Conservation (phyloP, 768 basidiomycete species). For the Gymnopilus junonius region DNA sequence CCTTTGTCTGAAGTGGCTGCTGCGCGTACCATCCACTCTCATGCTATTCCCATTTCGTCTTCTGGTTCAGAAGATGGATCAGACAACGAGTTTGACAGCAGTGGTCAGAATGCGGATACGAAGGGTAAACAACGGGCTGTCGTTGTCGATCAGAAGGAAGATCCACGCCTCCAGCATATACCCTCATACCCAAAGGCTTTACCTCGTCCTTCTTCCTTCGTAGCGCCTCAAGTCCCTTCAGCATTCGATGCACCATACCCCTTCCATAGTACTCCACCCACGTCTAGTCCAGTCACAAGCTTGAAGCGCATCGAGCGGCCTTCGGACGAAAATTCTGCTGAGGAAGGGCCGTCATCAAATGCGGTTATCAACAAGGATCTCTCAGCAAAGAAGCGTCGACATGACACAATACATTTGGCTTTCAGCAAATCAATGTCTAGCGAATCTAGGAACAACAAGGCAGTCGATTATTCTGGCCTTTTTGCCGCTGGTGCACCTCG, state of each 20-base stretch:
- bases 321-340: background rate
- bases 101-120: background rate
- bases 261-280: background rate
- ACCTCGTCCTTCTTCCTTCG: background rate
- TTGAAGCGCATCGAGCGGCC: background rate
- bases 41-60: background rate
- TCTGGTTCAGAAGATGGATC: background rate
- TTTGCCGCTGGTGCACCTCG: background rate
- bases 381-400: background rate
- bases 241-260: background rate
- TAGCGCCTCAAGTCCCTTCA: background rate
- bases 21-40: background rate
- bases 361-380: background rate
- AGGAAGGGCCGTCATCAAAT: background rate
- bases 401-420: background rate
- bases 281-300: background rate
- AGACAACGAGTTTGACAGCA: background rate
- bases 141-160: background rate
- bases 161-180: background rate
- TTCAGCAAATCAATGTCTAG: no score
- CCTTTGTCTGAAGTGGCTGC: no score
- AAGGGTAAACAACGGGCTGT: background rate
- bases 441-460: no score
- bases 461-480: no score
- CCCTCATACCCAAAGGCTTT: background rate